Evolutionary conservation across 257 asterid species (phyloP).

Genomic region (Scutellaria baicalensis): DNA sequence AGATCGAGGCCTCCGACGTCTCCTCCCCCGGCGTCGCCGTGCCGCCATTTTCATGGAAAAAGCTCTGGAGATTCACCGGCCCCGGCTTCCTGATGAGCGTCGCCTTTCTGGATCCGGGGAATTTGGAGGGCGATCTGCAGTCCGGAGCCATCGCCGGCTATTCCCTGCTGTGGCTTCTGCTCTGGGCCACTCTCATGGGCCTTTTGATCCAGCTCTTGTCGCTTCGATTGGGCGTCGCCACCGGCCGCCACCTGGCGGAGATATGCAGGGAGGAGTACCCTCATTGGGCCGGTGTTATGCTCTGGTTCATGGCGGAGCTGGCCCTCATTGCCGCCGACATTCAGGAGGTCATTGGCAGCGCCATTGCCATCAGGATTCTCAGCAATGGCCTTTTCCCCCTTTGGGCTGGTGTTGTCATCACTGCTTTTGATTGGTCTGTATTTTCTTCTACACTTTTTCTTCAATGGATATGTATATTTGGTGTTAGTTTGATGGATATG

Average conservation of each 20-base stretch:
- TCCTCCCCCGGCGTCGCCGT: constrained; percentile 28
- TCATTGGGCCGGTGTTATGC: constrained; percentile 44
- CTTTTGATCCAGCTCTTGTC: constrained; percentile 57
- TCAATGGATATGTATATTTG: not conserved
- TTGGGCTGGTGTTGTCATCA: constrained; percentile 76
- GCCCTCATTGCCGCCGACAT: constrained; percentile 66
- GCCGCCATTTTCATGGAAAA: constrained; percentile 64
- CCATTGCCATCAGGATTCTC: constrained; percentile 58
- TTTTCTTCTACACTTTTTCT: not conserved
- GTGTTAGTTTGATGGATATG: not conserved
- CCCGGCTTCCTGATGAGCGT: constrained; percentile 77
- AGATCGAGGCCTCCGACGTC: constrained; percentile 27
- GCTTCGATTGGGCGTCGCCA: constrained; percentile 54
- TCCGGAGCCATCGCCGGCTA: constrained; percentile 73
- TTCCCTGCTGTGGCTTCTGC: constrained; percentile 49
- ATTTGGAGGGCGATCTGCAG: constrained; percentile 68
- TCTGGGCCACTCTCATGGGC: constrained; percentile 73
- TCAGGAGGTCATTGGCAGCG: constrained; percentile 83
- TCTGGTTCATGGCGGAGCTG: constrained; percentile 77
- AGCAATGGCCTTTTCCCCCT: constrained; percentile 54
- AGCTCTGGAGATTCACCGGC: constrained; percentile 71
- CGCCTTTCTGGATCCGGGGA: constrained; percentile 78
- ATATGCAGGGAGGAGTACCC: constrained; percentile 69
- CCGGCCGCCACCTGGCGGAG: constrained; percentile 73
- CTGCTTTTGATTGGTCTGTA: constrained; percentile 64